A percentile compares a stretch with the other conserved stretches of the same genome.
Evolutionary conservation across 2,329 filamentous ascomycete species (phyloP).

Genomic region (Zymoseptoria ardabiliae): DNA sequence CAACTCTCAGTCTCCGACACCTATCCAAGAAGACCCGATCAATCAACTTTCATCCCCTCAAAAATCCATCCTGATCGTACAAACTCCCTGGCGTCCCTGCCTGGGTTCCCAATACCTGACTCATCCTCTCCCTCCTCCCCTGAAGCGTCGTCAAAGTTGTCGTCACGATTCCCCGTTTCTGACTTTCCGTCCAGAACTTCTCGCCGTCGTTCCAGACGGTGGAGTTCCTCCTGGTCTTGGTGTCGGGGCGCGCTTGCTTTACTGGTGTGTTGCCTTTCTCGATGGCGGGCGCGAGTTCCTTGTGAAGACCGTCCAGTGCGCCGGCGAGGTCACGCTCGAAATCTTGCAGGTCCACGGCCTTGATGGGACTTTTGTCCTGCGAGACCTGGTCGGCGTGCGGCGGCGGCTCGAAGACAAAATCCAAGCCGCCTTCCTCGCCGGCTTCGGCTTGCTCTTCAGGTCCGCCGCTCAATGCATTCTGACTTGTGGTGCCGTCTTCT

Average conservation of each 20-base stretch:
- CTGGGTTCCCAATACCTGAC: constrained; percentile 1
- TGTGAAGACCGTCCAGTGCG: constrained; percentile 21
- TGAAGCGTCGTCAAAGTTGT: constrained; percentile 1
- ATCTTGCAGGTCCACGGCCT: constrained; percentile 7
- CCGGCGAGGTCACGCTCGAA: constrained; percentile 21
- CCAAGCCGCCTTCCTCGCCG: constrained; percentile 15
- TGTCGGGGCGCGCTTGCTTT: neutral
- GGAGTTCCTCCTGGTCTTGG: constrained; percentile 37
- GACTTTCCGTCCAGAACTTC: constrained; percentile 21
- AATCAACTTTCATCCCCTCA: constrained; percentile 16
- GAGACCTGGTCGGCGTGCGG: neutral
- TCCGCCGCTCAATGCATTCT: neutral
- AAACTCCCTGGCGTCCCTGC: constrained; percentile 38
- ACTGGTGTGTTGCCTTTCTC: constrained; percentile 2
- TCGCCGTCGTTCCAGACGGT: constrained; percentile 32
- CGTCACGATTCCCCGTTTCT: constrained; percentile 1
- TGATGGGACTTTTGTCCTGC: neutral
- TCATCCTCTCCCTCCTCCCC: constrained; percentile 2
- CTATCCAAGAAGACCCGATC: too few species aligned
- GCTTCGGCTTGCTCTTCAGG: neutral
- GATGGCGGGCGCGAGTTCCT: constrained; percentile 3
- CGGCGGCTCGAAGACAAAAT: constrained; percentile 19
- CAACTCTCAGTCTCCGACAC: too few species aligned
- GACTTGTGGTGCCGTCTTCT: constrained; percentile 9
- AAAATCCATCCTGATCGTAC: constrained; percentile 39